These are phyloP conservation scores for Colletotrichum destructivum DNA, from an alignment of 2,329 filamentous ascomycete species.

Conservation along the genomic window DNA sequence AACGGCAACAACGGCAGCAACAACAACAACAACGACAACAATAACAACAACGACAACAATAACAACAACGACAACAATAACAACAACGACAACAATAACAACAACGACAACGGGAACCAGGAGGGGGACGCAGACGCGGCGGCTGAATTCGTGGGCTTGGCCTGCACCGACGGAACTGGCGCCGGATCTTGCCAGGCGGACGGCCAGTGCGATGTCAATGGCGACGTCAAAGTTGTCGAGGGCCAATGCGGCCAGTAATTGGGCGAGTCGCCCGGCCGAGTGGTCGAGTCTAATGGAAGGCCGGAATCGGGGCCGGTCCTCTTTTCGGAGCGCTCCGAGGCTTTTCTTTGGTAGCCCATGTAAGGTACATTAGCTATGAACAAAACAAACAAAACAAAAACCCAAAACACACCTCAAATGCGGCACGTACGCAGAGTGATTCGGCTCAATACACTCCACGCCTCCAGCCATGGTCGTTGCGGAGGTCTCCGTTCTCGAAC, in stretches of 20 bases:
- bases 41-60: background rate
- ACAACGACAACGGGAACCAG: background rate
- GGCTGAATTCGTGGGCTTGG: slow-evolving; percentile 32
- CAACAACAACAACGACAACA: background rate
- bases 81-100: background rate
- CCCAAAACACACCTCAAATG: background rate
- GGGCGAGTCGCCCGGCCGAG: background rate
- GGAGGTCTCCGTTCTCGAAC: background rate
- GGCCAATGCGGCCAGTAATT: slow-evolving; percentile 31
- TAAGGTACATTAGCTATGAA: too few relatives aligned
- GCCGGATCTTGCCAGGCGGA: slow-evolving; percentile 28
- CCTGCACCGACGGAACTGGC: slow-evolving; percentile 33
- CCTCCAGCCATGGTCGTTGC: background rate
- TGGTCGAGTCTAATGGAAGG: background rate
- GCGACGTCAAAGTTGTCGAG: slow-evolving; percentile 19
- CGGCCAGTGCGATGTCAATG: slow-evolving; percentile 36
- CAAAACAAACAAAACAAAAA: background rate
- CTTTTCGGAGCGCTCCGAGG: background rate
- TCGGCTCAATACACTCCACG: too few relatives aligned
- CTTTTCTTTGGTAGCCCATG: background rate
- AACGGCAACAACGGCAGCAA: background rate
- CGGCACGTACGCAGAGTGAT: background rate
- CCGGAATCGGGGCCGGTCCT: too few relatives aligned
- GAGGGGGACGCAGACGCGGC: slow-evolving; percentile 14
- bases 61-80: background rate